Percentiles rank a stretch among this genome's conserved stretches.
Conservation (phyloP, 73 alveolate genomes). For the Paramecium bursaria region DNA sequence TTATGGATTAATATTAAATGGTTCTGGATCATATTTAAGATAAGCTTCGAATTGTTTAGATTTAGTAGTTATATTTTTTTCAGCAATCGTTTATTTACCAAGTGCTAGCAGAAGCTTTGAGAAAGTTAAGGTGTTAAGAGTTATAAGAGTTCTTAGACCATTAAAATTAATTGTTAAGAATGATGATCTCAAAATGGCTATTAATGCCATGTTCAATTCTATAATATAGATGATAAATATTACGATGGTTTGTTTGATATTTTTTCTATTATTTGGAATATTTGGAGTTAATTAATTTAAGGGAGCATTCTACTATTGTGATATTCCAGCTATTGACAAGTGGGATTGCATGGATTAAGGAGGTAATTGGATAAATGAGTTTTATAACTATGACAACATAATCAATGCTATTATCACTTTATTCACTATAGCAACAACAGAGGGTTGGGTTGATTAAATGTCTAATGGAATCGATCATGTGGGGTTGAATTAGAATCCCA, state of each 20-base stretch:
- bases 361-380: slow-evolving; percentile 69
- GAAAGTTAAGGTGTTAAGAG: slow-evolving; percentile 72
- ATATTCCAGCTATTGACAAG: slow-evolving; percentile 18
- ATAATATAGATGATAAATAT: slow-evolving; percentile 75
- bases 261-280: slow-evolving; percentile 80
- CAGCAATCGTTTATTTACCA: slow-evolving; percentile 37
- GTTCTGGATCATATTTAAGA: slow-evolving; percentile 60
- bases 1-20: slow-evolving; percentile 55
- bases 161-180: slow-evolving; percentile 78
- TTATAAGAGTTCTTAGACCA: slow-evolving; percentile 81
- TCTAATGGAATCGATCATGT: slow-evolving; percentile 69
- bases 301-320: slow-evolving; percentile 77
- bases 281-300: slow-evolving; percentile 80
- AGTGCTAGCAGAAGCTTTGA: slow-evolving; percentile 1
- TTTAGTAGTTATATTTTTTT: slow-evolving; percentile 55
- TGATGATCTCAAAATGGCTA: slow-evolving; percentile 79
- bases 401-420: slow-evolving; percentile 70
- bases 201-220: slow-evolving; percentile 73
- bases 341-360: slow-evolving; percentile 74
- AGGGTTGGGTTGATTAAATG: slow-evolving; percentile 78
- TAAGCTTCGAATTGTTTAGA: slow-evolving; percentile 42
- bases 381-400: slow-evolving; percentile 72
- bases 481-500: slow-evolving; percentile 60
- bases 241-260: slow-evolving; percentile 68
- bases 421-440: slow-evolving; percentile 72